Evolutionary conservation across 2,329 filamentous ascomycete genomes (phyloP).

Genomic region (Didymella keratinophila): DNA sequence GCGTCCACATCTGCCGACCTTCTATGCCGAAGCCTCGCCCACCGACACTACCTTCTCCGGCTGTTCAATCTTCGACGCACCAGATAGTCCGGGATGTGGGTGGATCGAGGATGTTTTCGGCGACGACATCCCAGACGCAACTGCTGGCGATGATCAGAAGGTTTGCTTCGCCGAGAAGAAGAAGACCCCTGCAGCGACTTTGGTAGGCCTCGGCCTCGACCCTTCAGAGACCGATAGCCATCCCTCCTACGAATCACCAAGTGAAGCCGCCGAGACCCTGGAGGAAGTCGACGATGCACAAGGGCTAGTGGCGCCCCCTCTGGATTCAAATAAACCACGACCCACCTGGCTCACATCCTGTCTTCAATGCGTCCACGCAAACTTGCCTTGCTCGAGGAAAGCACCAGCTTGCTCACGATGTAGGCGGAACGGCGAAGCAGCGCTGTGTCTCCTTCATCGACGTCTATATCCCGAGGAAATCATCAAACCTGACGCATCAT

Average conservation of each 20-base stretch:
- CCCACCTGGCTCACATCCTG: conserved; percentile 42
- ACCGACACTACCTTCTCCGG: conserved; percentile 7
- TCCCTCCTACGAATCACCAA: neutral
- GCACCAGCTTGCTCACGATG: conserved; percentile 41
- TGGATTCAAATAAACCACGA: conserved; percentile 13
- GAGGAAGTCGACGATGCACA: neutral
- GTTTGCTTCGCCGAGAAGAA: neutral
- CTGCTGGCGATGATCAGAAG: neutral
- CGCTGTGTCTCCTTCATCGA: conserved; percentile 37
- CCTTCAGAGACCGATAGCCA: neutral
- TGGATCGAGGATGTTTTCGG: conserved; percentile 1
- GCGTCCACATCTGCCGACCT: neutral
- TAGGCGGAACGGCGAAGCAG: conserved; percentile 23
- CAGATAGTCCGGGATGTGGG: neutral
- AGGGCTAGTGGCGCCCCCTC: too few relatives aligned
- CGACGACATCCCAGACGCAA: conserved; percentile 1
- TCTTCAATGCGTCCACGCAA: conserved; percentile 37
- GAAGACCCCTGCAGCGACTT: too few relatives aligned
- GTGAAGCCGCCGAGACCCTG: neutral
- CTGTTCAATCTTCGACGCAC: conserved; percentile 1
- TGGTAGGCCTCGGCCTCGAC: too few relatives aligned
- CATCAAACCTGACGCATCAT: neutral
- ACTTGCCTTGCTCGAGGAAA: conserved; percentile 42
- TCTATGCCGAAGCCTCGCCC: conserved; percentile 2
- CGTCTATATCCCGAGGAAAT: conserved; percentile 28